These are phyloP conservation scores for Cladosporium sp. DNA, from an alignment of 2,329 filamentous ascomycete species.

Conservation along the genomic window DNA sequence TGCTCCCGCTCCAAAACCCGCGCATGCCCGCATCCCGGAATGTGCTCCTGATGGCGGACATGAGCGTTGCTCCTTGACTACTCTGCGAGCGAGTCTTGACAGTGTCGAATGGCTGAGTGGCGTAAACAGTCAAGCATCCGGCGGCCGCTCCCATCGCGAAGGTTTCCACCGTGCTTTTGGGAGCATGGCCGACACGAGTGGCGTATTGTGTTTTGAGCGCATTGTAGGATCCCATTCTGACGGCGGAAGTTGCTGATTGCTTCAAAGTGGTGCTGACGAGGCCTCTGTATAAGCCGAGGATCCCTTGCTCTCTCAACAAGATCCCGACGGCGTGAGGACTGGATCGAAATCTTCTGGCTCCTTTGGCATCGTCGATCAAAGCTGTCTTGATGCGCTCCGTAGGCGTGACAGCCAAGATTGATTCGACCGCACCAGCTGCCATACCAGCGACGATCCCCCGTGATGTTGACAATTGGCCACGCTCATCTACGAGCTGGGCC, in stretches of 20 bases:
- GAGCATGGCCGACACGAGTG: slow-evolving; percentile 18
- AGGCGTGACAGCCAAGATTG: slow-evolving; percentile 59
- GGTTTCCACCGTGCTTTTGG: slow-evolving; percentile 20
- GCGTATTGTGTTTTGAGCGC: slow-evolving; percentile 35
- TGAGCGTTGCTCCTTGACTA: slow-evolving; percentile 23
- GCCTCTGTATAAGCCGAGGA: slow-evolving; percentile 41
- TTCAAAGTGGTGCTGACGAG: slow-evolving; percentile 43
- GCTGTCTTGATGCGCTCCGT: slow-evolving; percentile 66
- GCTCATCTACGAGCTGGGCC: slow-evolving; percentile 23
- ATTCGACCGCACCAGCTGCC: slow-evolving; percentile 56
- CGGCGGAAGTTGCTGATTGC: slow-evolving; percentile 43
- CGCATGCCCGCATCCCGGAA: slow-evolving; percentile 21
- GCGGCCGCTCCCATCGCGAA: slow-evolving; percentile 28
- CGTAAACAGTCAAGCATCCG: slow-evolving; percentile 33
- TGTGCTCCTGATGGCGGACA: slow-evolving; percentile 22
- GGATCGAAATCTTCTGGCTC: slow-evolving; percentile 19
- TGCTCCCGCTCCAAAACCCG: slow-evolving; percentile 29
- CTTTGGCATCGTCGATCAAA: slow-evolving; percentile 52
- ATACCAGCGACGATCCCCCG: slow-evolving; percentile 48
- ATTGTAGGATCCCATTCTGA: slow-evolving; percentile 47
- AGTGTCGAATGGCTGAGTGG: slow-evolving; percentile 40
- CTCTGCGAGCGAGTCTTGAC: slow-evolving; percentile 37
- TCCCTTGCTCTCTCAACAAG: slow-evolving; percentile 36
- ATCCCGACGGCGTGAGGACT: background rate
- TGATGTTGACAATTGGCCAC: slow-evolving; percentile 22